Evolutionary conservation across 768 basidiomycete species (phyloP).

Genomic region (Antrodiella citrinella): DNA sequence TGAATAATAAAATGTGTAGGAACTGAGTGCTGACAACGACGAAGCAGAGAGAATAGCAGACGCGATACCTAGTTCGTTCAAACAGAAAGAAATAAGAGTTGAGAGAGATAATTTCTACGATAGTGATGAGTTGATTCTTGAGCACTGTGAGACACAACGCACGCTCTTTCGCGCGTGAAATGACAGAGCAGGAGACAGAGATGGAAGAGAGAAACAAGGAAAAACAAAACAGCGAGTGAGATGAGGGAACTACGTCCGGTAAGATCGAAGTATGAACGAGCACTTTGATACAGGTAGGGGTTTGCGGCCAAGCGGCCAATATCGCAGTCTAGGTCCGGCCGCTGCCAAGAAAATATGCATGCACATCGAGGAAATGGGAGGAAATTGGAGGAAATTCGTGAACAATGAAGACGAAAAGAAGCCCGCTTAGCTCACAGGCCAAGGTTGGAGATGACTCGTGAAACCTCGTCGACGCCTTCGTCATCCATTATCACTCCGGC

Average conservation of each 20-base stretch:
- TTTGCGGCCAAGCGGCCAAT: neutral
- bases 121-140: neutral
- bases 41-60: neutral
- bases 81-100: neutral
- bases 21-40: neutral
- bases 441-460: conserved; percentile 32
- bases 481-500: conserved; percentile 21
- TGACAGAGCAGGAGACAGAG: neutral
- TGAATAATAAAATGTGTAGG: neutral
- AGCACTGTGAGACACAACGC: neutral
- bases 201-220: neutral
- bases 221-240: neutral
- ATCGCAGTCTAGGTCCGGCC: conserved; percentile 8
- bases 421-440: conserved; percentile 24
- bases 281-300: neutral
- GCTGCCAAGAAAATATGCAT: conserved; percentile 3
- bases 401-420: neutral
- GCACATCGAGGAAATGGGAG: neutral
- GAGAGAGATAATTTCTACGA: neutral
- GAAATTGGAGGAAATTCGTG: neutral
- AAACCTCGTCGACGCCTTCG: conserved; percentile 16
- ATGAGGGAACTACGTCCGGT: neutral
- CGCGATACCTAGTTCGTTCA: too few relatives aligned
- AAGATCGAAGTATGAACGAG: neutral
- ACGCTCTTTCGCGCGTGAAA: neutral